Base-by-base conservation (phyloP, 192 early-diverging fungal species). In the Coemansia biformis region DNA sequence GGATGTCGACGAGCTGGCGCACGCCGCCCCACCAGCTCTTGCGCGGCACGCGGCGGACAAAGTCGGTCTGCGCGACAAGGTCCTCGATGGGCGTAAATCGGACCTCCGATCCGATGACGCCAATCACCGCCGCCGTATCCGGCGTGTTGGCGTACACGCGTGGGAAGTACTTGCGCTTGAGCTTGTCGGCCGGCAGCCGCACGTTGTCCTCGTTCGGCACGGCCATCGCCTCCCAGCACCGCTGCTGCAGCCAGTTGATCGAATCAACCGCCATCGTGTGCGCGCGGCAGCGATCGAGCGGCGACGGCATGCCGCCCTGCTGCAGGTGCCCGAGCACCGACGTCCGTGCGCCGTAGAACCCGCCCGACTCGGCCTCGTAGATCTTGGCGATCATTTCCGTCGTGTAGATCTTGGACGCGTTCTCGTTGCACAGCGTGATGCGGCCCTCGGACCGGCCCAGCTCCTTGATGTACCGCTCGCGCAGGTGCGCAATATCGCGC, bases 211-310 rank as follows among this genome's bases (percentile, higher is more conserved):
- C 62, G 43, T 71, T 59, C 29, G 54, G 64, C 6, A 54, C 52
- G 0, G 42, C 51, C 55, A 82, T 70, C 0, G 78, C 71, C 6
- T 81, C 75, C 35, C 45, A 51, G 26, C 81, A 80, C 23, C 80
- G 75, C 38, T 76, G 37, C 61, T 95, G 83, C 53, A 95, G 70
- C 84, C 92, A 98, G 26, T 88, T 77, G 43, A 96, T 61, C 40
- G 86, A 79, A 40, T 83, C 80, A 15, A 91, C 83, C 1, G 90
- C 91, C 62, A 92, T 66, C 13, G 84, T 81, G 31, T 85, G 91
- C 13, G 92, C 96, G n/a, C 93, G 86, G 61, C 91, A 85, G 22
- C 96, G 88, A 76, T 98, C 96, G 34, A 95, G 59, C n/a, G 96
- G 93, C 19, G 85, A 85, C 17, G 96, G 92, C 10, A 87, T 83